Conservation (phyloP, 2,329 filamentous ascomycete species). For the Fusarium sterilihyphosum region DNA sequence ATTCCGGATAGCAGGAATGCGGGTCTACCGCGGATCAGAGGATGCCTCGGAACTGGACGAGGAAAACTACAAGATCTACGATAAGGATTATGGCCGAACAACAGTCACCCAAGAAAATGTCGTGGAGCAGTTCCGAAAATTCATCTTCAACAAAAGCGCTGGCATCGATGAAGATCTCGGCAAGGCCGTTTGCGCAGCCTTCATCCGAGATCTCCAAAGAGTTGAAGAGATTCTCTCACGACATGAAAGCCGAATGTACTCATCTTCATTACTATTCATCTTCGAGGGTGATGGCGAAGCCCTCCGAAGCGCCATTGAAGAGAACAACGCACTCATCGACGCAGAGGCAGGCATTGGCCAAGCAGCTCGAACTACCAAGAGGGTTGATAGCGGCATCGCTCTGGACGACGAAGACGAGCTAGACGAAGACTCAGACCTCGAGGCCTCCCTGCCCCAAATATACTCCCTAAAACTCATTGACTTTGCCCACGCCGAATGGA, state of each 20-base stretch:
- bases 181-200: slow-evolving; percentile 63
- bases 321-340: slow-evolving; percentile 62
- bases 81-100: slow-evolving; percentile 70
- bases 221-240: slow-evolving; percentile 64
- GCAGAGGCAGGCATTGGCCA: slow-evolving; percentile 59
- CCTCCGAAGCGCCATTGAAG: slow-evolving; percentile 61
- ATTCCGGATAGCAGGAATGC: slow-evolving; percentile 74
- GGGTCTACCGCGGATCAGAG: slow-evolving; percentile 67
- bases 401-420: slow-evolving; percentile 56
- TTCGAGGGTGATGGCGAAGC: slow-evolving; percentile 71
- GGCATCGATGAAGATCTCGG: slow-evolving; percentile 69
- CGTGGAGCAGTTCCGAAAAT: slow-evolving; percentile 63
- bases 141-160: slow-evolving; percentile 67
- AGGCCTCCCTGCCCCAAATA: slow-evolving; percentile 67
- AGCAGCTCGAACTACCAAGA: slow-evolving; percentile 51
- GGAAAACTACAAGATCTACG: slow-evolving; percentile 68
- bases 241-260: slow-evolving; percentile 72
- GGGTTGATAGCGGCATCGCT: slow-evolving; percentile 66
- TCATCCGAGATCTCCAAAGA: slow-evolving; percentile 61
- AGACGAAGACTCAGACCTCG: slow-evolving; percentile 62
- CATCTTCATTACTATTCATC: slow-evolving; percentile 69
- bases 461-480: slow-evolving; percentile 91
- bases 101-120: slow-evolving; percentile 64
- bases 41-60: slow-evolving; percentile 61
- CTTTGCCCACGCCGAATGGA: slow-evolving; percentile 92